A percentile compares a stretch with the other conserved stretches of the same genome.
These are phyloP conservation scores for Boechera stricta DNA, from an alignment of 345 rosid species.

Conservation along the genomic window DNA sequence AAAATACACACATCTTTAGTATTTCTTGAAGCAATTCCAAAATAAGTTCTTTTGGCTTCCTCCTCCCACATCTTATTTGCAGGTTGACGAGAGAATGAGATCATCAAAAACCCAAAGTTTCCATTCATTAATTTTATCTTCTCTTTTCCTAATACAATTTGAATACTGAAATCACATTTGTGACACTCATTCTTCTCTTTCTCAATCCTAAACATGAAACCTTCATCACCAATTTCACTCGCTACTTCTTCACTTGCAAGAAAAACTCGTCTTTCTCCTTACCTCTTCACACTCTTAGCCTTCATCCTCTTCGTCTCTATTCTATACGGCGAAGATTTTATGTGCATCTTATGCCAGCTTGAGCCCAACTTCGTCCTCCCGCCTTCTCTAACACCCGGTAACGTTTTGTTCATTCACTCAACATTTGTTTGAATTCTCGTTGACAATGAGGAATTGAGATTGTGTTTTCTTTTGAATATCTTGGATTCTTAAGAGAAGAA, in stretches of 20 bases:
- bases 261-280: constrained; percentile 74
- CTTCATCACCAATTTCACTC: constrained; percentile 52
- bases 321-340: constrained; percentile 75
- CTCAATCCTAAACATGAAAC: constrained; percentile 42
- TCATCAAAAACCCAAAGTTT: constrained; percentile 24
- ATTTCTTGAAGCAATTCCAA: constrained; percentile 40
- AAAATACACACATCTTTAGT: constrained; percentile 35
- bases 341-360: constrained; percentile 62
- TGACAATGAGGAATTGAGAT: constrained; percentile 5
- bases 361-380: constrained; percentile 46
- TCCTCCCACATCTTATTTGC: constrained; percentile 24
- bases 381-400: constrained; percentile 48
- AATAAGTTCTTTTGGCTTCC: constrained; percentile 4
- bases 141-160: constrained; percentile 1
- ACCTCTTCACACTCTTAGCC: constrained; percentile 63
- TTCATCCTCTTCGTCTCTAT: constrained; percentile 69
- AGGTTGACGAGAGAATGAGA: constrained; percentile 24
- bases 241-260: constrained; percentile 54
- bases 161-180: constrained; percentile 30
- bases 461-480: neutral
- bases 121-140: constrained; percentile 11
- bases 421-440: neutral
- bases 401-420: constrained; percentile 24
- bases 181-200: constrained; percentile 13
- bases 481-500: constrained; percentile 34